phyloP scores from a whole-genome alignment of 495 filamentous ascomycete species.

The Schizothecium vesticola region DNA sequence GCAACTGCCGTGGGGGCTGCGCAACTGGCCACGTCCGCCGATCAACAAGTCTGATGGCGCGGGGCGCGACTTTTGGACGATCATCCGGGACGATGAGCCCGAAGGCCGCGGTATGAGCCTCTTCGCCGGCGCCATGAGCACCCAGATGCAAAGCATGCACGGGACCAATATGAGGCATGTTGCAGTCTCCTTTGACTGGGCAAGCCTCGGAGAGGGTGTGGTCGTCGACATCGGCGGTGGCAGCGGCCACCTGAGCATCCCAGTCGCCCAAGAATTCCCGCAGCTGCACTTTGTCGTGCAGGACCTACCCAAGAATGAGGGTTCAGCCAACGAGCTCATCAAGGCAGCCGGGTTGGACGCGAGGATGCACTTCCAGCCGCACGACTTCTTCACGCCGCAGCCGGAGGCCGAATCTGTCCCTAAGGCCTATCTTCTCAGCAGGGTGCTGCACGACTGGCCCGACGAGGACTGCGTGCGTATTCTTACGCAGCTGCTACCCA shows the following conservation, averaged over 20 bases:
- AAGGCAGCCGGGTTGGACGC: neutral
- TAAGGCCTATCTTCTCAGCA: conserved; percentile 3
- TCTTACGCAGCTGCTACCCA: neutral
- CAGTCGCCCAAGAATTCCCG: conserved; percentile 1
- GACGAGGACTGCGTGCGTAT: conserved; percentile 6
- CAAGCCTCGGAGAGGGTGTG: neutral
- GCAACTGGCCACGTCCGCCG: neutral
- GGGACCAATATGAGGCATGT: neutral
- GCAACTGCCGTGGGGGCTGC: neutral
- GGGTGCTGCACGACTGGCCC: conserved; percentile 10
- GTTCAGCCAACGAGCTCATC: neutral
- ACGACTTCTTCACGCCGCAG: conserved; percentile 8
- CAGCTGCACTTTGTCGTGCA: conserved; percentile 2
- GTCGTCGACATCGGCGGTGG: conserved; percentile 9
- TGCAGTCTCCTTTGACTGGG: conserved; percentile 3
- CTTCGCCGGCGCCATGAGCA: conserved; percentile 5
- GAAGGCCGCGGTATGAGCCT: conserved; percentile 2
- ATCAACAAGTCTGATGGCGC: neutral
- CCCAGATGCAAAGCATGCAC: neutral
- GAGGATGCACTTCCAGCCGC: neutral
- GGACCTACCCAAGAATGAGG: conserved; percentile 5
- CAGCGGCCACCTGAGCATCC: conserved; percentile 2
- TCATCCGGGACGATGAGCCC: conserved; percentile 4
- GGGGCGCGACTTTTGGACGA: conserved; percentile 3
- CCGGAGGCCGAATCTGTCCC: neutral